Evolutionary conservation across 2,329 filamentous ascomycete species (phyloP), one percentile per base, ranked within the genome.

Genomic region (Trichoderma cornu-damae): DNA sequence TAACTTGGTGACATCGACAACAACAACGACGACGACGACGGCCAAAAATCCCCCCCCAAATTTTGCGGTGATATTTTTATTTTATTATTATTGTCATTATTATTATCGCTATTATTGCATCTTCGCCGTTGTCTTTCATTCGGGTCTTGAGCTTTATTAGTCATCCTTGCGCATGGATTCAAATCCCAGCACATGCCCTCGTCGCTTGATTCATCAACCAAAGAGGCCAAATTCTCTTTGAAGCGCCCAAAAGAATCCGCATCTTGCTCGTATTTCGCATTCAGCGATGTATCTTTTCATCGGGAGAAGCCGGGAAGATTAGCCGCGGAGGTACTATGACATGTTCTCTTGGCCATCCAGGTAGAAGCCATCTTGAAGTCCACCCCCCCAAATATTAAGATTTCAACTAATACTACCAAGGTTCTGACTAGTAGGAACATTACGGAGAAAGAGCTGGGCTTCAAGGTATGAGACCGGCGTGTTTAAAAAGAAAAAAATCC

Each of bases 141-240:
- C n/a, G n/a, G n/a, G n/a, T n/a, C n/a, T n/a, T n/a, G n/a, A n/a
- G n/a, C n/a, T n/a, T n/a, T n/a, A n/a, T n/a, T n/a, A n/a, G n/a
- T n/a, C n/a, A n/a, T n/a, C n/a, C n/a, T n/a, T n/a, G n/a, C n/a
- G n/a, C n/a, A n/a, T n/a, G n/a, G n/a, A n/a, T n/a, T n/a, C n/a
- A n/a, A n/a, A n/a, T n/a, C n/a, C n/a, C n/a, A n/a, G n/a, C n/a
- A n/a, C n/a, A n/a, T n/a, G n/a, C n/a, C n/a, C n/a, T n/a, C n/a
- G n/a, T n/a, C n/a, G n/a, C n/a, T n/a, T n/a, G n/a, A n/a, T n/a
- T 30, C 26, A 28, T 7, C 43, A 18, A 18, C 43, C 32, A 34
- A 50, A 54, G 35, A 42, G 34, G 22, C 20, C 34, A 32, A n/a
- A n/a, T n/a, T 53, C 43, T 58, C 56, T 48, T 47, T 40, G 32